Evolutionary conservation across 176 grass and related monocot species (phyloP).

Genomic region (Lolium multiflorum): DNA sequence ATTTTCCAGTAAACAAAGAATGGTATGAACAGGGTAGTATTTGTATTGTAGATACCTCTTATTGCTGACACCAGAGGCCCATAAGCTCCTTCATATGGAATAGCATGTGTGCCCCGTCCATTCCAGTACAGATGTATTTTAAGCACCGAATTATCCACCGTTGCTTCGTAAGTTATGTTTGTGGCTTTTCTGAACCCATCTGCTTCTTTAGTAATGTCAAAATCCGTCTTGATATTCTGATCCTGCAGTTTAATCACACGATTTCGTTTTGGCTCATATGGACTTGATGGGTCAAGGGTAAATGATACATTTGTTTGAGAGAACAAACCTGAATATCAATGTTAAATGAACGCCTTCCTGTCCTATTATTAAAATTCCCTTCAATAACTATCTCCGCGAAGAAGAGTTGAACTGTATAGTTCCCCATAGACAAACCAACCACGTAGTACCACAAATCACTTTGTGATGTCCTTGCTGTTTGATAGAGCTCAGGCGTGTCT

Average conservation of each 20-base stretch:
- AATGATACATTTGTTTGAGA: not conserved
- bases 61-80: slow-evolving; percentile 72
- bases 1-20: not conserved
- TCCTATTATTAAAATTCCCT: not conserved
- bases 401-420: slow-evolving; percentile 51
- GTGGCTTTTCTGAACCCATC: slow-evolving; percentile 11
- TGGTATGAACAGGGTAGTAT: not conserved
- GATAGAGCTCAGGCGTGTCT: slow-evolving; percentile 34
- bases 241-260: slow-evolving; percentile 27
- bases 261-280: not conserved
- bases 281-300: no score
- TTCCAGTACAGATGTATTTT: slow-evolving; percentile 67
- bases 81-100: slow-evolving; percentile 59
- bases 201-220: slow-evolving; percentile 51
- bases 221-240: slow-evolving; percentile 39
- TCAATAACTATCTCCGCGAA: slow-evolving; percentile 73
- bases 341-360: slow-evolving; percentile 59
- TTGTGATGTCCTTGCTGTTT: slow-evolving; percentile 62
- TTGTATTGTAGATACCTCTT: slow-evolving; percentile 24
- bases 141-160: slow-evolving; percentile 22
- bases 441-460: slow-evolving; percentile 52
- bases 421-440: slow-evolving; percentile 46
- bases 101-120: slow-evolving; percentile 59
- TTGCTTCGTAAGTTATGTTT: slow-evolving; percentile 37
- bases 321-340: slow-evolving; percentile 63